Evolutionary conservation across 768 basidiomycete species (phyloP).

Genomic region (Amylocystis lapponica): DNA sequence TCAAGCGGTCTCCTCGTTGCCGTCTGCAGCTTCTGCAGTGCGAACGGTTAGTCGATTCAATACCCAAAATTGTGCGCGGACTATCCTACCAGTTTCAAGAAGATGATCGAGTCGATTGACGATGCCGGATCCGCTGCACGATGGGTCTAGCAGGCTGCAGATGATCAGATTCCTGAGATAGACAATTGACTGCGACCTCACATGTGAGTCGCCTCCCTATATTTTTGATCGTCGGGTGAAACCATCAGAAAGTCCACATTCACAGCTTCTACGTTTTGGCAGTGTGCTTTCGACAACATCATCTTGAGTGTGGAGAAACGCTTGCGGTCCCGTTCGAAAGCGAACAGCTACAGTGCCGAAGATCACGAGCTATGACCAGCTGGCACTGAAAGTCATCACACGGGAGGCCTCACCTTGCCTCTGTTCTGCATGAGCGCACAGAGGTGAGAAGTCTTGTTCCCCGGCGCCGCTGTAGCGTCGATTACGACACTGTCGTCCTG

Average conservation of each 20-base stretch:
- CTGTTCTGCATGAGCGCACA: slow-evolving; percentile 81
- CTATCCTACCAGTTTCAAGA: slow-evolving; percentile 56
- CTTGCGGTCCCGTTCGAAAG: slow-evolving; percentile 82
- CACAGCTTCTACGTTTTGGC: slow-evolving; percentile 70
- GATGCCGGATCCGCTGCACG: slow-evolving; percentile 93
- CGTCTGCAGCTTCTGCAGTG: slow-evolving; percentile 58
- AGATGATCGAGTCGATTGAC: slow-evolving; percentile 86
- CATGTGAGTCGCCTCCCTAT: slow-evolving; percentile 77
- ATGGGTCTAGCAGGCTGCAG: slow-evolving; percentile 83
- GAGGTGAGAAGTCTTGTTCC: slow-evolving; percentile 95
- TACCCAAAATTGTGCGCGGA: not conserved
- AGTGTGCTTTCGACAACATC: slow-evolving; percentile 84
- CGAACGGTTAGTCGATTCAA: too few species aligned
- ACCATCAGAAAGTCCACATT: slow-evolving; percentile 80
- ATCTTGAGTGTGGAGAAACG: slow-evolving; percentile 77
- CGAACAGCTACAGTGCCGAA: slow-evolving; percentile 50
- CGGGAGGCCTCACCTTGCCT: slow-evolving; percentile 56
- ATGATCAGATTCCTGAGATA: slow-evolving; percentile 2
- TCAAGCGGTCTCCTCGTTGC: slow-evolving; percentile 60
- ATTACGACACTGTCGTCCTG: slow-evolving; percentile 56
- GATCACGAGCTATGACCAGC: slow-evolving; percentile 1
- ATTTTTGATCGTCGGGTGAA: slow-evolving; percentile 64
- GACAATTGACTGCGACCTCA: slow-evolving; percentile 35
- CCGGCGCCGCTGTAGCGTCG: slow-evolving; percentile 94
- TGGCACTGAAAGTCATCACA: not conserved